Base-by-base conservation (phyloP, 2,329 filamentous ascomycete species). In the Penicillium sp. region DNA sequence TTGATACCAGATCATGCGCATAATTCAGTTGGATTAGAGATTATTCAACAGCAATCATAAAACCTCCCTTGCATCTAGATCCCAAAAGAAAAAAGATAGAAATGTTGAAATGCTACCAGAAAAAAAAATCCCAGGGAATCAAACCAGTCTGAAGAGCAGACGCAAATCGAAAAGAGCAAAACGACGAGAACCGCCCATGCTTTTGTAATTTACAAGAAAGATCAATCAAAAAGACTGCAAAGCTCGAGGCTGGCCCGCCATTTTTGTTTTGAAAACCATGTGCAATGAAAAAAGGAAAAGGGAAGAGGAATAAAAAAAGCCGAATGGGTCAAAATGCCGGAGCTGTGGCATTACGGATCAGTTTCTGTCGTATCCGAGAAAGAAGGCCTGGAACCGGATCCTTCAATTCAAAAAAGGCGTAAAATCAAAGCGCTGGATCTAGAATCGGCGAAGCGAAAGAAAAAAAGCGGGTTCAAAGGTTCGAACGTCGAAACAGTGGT, bases 131-230 rank as follows among this genome's bases (percentile, higher is more conserved):
- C 60, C 57, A 56, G 55, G 58, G 55, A 65, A 60, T 60, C 58
- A 57, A 51, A 63, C 50, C 55, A 50, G 58, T 46, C 53, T 55
- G 52, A 57, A 66, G 48, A 62, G 60, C 53, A 60, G 53, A 57
- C 52, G 53, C 58, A 63, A 60, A 50, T 58, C 52, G 48, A 60
- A 58, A 52, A 61, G 54, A 50, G 54, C 48, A 60, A 64, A 59
- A 58, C 48, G 45, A 65, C 60, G 53, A 66, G 62, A 63, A 65
- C 69, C 61, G 64, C 68, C 67, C 69, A 69, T 64, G 67, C 70
- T 70, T 71, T 71, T 72, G 61, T 73, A 72, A 67, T 73, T 68
- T 72, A 73, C 68, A 72, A 60, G 55, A 63, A 58, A 45, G 49
- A 59, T 48, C 48, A 48, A 35, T 48, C 43, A 45, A 51, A 45